A percentile compares a stretch with the other conserved stretches of the same genome.
Conservation (phyloP, 148 eudicot species). For the Rhododendron molle region DNA sequence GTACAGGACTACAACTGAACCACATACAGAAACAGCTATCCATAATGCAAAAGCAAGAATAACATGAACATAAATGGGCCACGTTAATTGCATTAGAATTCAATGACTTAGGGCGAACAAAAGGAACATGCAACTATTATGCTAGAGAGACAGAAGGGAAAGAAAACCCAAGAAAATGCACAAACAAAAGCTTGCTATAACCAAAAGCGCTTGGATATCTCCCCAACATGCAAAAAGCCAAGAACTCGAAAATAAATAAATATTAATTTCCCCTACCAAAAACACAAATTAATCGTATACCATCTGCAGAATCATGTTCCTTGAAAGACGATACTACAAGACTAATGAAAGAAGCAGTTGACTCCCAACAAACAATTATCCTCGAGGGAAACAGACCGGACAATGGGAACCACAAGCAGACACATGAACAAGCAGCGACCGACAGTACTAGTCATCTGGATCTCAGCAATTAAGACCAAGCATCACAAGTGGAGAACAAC, state of each 20-base stretch:
- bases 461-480: conserved; percentile 10
- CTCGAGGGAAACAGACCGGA: not conserved
- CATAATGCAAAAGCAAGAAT: not conserved
- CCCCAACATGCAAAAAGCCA: not conserved
- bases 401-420: not conserved
- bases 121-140: not conserved
- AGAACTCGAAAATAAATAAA: not conserved
- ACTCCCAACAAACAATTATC: conserved; percentile 4
- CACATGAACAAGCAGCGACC: not conserved
- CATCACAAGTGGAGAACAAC: conserved; percentile 2
- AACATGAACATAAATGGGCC: not conserved
- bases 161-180: not conserved
- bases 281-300: not conserved
- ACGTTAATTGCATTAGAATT: not conserved
- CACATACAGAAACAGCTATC: not conserved
- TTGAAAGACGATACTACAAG: not conserved
- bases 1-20: not conserved
- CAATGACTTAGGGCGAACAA: not conserved
- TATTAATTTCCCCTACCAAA: not conserved
- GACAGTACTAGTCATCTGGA: conserved; percentile 7
- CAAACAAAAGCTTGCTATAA: not conserved
- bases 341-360: not conserved
- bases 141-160: not conserved
- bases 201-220: not conserved
- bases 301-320: not conserved